These are phyloP conservation scores for Alternaria consortialis DNA, from an alignment of 2,329 filamentous ascomycete species.

Conservation along the genomic window DNA sequence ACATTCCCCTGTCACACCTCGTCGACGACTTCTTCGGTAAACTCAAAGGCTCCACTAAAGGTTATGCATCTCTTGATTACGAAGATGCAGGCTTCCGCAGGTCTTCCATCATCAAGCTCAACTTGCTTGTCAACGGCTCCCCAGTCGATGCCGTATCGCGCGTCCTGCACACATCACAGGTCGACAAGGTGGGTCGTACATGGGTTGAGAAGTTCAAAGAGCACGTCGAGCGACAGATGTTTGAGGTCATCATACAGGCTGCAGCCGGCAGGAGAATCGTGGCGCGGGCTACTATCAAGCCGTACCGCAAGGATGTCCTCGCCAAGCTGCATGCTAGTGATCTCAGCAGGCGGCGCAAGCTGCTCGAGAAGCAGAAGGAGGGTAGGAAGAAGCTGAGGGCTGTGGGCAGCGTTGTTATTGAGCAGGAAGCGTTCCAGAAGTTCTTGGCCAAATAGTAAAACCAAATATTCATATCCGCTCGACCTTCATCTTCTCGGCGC, in stretches of 20 bases:
- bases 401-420: conserved; percentile 91
- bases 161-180: conserved; percentile 83
- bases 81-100: conserved; percentile 90
- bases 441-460: conserved; percentile 77
- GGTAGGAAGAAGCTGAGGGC: conserved; percentile 86
- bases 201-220: conserved; percentile 98
- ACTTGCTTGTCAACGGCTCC: conserved; percentile 90
- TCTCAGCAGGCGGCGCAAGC: conserved; percentile 79
- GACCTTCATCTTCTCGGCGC: neutral
- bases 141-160: conserved; percentile 95
- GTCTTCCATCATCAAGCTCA: conserved; percentile 85
- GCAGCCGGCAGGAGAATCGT: conserved; percentile 83
- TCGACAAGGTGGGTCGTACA: conserved; percentile 78
- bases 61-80: conserved; percentile 95
- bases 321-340: conserved; percentile 94
- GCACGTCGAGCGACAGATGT: conserved; percentile 96
- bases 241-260: conserved; percentile 95
- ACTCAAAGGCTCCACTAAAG: conserved; percentile 90
- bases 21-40: conserved; percentile 98
- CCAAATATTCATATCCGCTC: conserved; percentile 10
- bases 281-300: conserved; percentile 93
- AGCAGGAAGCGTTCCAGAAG: conserved; percentile 92
- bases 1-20: conserved; percentile 84
- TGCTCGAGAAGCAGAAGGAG: conserved; percentile 96
- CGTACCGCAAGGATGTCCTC: conserved; percentile 93